Conservation (phyloP, 208 protist genomes). For the Leishmania lainsoni region DNA sequence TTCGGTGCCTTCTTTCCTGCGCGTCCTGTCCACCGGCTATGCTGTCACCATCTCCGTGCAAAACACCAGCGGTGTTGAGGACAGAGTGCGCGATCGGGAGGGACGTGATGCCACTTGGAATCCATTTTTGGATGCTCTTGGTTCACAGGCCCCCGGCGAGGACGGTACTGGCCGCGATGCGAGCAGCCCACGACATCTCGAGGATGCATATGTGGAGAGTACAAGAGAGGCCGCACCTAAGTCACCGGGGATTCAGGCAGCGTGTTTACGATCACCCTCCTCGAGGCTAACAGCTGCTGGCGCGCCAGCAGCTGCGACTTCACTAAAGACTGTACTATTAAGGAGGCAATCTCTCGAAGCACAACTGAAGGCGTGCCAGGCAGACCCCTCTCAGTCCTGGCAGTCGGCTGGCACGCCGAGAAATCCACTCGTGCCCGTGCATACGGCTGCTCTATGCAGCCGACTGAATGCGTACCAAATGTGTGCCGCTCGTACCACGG, state of each 20-base stretch:
- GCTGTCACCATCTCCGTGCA: conserved; percentile 12
- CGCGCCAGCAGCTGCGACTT: background rate
- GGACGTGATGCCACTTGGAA: background rate
- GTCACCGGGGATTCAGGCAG: background rate
- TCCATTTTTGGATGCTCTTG: background rate
- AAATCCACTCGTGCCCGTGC: background rate
- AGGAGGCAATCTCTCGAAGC: background rate
- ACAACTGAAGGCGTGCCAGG: background rate
- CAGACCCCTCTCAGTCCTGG: background rate
- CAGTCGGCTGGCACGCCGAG: conserved; percentile 2
- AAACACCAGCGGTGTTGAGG: background rate
- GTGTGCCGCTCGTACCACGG: background rate
- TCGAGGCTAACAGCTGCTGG: background rate
- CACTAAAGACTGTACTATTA: background rate
- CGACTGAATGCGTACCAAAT: background rate
- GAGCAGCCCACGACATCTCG: background rate
- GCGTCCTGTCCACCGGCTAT: conserved; percentile 18
- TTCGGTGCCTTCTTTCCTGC: background rate
- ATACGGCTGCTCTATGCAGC: background rate
- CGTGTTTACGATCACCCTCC: background rate
- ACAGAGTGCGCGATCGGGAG: background rate
- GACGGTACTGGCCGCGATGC: background rate
- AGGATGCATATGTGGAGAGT: background rate
- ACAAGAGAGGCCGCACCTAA: background rate
- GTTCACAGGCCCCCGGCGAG: background rate